Base-by-base conservation (phyloP, 495 filamentous ascomycete species). In the Jackrogersella minutella region DNA sequence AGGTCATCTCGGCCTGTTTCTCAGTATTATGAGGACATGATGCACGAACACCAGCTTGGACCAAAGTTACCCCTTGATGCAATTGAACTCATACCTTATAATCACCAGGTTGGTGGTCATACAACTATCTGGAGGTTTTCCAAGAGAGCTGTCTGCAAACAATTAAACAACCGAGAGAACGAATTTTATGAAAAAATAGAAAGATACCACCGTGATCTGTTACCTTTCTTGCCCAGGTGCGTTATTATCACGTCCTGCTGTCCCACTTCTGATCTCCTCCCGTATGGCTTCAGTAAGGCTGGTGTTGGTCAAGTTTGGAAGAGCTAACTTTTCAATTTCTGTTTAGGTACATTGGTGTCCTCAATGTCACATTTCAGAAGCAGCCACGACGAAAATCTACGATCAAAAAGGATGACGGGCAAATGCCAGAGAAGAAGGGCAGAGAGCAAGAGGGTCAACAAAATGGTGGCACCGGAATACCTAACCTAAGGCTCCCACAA, bases 111-210 rank as follows among this genome's bases (percentile, higher is more conserved):
- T 55, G 95, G 95, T 16, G 95, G 95, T 1, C 95, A 99, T 77
- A 96, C 91, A 1, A 97, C 93, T 0, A 86, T 99, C 19, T 99
- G 97, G 81, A 90, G 95, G 24, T 98, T 99, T 69, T 98, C 95
- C 17, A 86, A 90, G 43, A 87, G 93, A 64, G 95, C 95, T 54
- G 94, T 99, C 14, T 98, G 96, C 82, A 99, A 99, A 76, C 92
- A 96, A 79, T 85, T 99, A 64, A 98, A 95, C 76, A 98, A 96
- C 71, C 82, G 92, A 69, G 95, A 99, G 71, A 99, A 99, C 78
- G 91, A 96, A 77, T 99, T 99, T 72, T 99, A 99, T 74, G 95
- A 99, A 76, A 95, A 88, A 54, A 89, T 99, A 66, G 95, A 99
- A 80, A 85, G 84, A 63, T 85, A 90, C 56, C 94, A 99, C 76